phyloP scores from a whole-genome alignment of 2,329 filamentous ascomycete genomes.

The Volutella citrinella region DNA sequence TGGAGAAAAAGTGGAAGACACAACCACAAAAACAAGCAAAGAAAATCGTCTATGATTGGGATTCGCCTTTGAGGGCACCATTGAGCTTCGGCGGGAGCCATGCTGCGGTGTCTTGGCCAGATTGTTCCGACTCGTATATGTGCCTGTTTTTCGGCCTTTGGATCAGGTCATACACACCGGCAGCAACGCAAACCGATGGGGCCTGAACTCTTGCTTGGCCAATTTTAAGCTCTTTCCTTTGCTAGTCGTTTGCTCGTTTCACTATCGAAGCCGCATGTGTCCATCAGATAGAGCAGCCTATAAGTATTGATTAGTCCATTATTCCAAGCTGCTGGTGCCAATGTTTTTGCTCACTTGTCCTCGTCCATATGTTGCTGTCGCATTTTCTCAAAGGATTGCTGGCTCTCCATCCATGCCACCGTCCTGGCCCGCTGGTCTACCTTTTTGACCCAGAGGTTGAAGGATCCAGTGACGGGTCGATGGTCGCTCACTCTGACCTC shows the following conservation, averaged over 20 bases:
- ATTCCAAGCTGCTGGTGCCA: too few relatives aligned
- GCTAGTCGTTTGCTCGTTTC: slow-evolving; percentile 48
- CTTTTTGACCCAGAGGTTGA: slow-evolving; percentile 81
- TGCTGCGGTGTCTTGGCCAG: too few relatives aligned
- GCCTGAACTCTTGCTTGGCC: too few relatives aligned
- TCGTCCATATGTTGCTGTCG: slow-evolving; percentile 65
- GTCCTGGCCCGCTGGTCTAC: slow-evolving; percentile 67
- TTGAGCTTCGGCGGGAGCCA: too few relatives aligned
- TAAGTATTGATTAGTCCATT: slow-evolving; percentile 22
- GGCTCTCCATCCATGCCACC: slow-evolving; percentile 67
- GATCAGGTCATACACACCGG: too few relatives aligned
- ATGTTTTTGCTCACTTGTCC: slow-evolving; percentile 83
- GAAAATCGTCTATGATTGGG: too few relatives aligned
- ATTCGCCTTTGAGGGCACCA: too few relatives aligned
- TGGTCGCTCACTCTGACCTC: slow-evolving; percentile 92
- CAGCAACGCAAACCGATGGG: too few relatives aligned
- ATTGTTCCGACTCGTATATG: too few relatives aligned
- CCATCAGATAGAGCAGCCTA: slow-evolving; percentile 50
- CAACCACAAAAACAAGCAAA: slow-evolving; percentile 9
- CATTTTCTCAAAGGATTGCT: slow-evolving; percentile 70
- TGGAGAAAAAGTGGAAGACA: slow-evolving; percentile 7
- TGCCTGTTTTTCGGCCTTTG: too few relatives aligned
- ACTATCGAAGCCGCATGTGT: slow-evolving; percentile 52
- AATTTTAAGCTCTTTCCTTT: slow-evolving; percentile 37
- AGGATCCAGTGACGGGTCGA: slow-evolving; percentile 82